Base-by-base conservation (phyloP, 345 rosid genomes). In the Gossypium anomalum region DNA sequence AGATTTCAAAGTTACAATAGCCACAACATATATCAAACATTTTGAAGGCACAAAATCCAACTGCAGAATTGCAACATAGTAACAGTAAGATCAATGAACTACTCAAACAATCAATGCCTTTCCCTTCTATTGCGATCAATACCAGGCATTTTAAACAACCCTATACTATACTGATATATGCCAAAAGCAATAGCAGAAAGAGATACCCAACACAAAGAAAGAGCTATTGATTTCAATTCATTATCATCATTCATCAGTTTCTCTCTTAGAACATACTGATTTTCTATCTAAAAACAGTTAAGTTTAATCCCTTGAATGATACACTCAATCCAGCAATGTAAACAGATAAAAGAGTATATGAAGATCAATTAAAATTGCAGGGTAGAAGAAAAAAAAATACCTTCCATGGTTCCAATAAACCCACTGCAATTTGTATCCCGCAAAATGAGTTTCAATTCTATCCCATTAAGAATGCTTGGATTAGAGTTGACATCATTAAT, bases 401-500 rank as follows among this genome's bases (percentile, higher is more conserved):
- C 97, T 86, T 85, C 95, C 59, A 94, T 82, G 44, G 93, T 86
- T 71, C 97, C 98, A 29, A 82, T 43, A 81, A 94, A 94, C 64
- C 93, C 96, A 69, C 93, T 94, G 90, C 98, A 94, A 64, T 92
- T 91, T 1, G 97, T 82, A 77, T 92, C 89, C 7, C 74, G 87
- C 55, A 83, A 45, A 64, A 86, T 38, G 7, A 86, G 60, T 25
- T 82, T 88, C 79, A 94, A 72, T 62, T 84, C 79, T 2, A 84
- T 86, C 22, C 84, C 84, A 2, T 79, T 77, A 67, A 94, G 96
- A 78, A 91, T 62, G 64, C 60, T 82, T 57, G 88, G 83, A 80
- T 89, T 87, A 72, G 89, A 75, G 76, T 94, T 92, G 43, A 92
- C 89, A 57, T 88, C 98, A 20, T 80, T 86, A 51, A 92, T 78